These are phyloP conservation scores for Beverwykella pulmonaria DNA, from an alignment of 495 filamentous ascomycete genomes.

Conservation along the genomic window DNA sequence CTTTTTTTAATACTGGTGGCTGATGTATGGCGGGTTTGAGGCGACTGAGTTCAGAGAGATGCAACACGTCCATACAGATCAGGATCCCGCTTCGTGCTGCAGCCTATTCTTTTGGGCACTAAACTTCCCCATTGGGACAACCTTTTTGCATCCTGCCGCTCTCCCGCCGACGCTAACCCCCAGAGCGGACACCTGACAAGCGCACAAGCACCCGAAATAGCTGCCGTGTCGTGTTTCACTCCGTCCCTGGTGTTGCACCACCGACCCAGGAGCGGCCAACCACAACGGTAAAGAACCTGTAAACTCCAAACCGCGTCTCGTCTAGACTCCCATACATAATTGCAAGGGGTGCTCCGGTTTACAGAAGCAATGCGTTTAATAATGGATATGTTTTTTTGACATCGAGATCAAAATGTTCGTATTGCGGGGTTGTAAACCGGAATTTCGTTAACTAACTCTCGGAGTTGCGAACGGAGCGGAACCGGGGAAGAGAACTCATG, in stretches of 20 bases:
- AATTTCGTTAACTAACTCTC: background rate
- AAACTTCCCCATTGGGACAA: background rate
- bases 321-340: background rate
- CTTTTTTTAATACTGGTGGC: background rate
- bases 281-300: background rate
- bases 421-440: background rate
- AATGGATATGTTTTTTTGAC: background rate
- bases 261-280: background rate
- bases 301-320: background rate
- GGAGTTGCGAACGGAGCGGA: background rate
- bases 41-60: background rate
- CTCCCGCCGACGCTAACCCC: background rate
- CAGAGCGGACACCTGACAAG: background rate
- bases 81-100: background rate
- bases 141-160: conserved; percentile 9
- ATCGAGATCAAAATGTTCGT: too few relatives aligned
- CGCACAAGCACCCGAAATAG: conserved; percentile 8
- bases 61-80: background rate
- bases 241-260: background rate
- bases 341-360: background rate
- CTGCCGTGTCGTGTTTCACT: conserved; percentile 17
- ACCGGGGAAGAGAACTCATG: background rate
- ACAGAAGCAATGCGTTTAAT: conserved; percentile 1
- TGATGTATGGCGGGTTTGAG: background rate
- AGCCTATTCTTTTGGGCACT: background rate